Percentiles rank a stretch among this genome's conserved stretches.
Evolutionary conservation across 1,284 basidiomycete species (phyloP).

Genomic region (Naganishia sp.): DNA sequence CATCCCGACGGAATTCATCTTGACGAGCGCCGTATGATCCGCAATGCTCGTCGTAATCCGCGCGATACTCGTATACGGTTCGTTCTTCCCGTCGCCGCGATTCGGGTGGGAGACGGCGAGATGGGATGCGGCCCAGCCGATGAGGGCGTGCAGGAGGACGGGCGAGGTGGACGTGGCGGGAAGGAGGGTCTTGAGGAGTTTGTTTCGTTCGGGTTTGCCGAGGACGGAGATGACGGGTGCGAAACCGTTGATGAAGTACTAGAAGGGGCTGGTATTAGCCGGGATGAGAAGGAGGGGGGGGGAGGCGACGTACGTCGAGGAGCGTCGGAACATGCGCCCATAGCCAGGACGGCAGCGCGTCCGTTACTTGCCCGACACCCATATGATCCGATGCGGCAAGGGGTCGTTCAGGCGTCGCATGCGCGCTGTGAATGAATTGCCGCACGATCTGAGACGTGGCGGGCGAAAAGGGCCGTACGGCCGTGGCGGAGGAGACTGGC

Average conservation of each 20-base stretch:
- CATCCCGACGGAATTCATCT: constrained; percentile 36
- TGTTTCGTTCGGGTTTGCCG: constrained; percentile 38
- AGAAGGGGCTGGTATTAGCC: background rate
- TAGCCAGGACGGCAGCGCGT: constrained; percentile 26
- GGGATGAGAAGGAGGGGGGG: background rate
- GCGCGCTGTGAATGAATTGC: constrained; percentile 9
- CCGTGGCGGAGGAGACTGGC: constrained; percentile 2
- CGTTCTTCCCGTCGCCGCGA: constrained; percentile 37
- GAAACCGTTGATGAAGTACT: constrained; percentile 44
- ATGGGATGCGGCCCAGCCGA: constrained; percentile 43
- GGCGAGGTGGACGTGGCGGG: constrained; percentile 40
- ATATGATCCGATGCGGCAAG: constrained; percentile 17
- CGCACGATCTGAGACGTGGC: constrained; percentile 17
- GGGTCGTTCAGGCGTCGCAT: constrained; percentile 13
- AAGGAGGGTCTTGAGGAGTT: constrained; percentile 37
- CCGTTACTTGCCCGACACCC: constrained; percentile 7
- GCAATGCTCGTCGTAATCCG: constrained; percentile 40
- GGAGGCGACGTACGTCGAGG: constrained; percentile 21
- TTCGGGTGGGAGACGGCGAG: constrained; percentile 32
- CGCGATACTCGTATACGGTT: constrained; percentile 41
- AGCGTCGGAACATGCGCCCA: constrained; percentile 30
- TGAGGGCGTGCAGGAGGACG: constrained; percentile 40
- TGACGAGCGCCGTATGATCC: constrained; percentile 37
- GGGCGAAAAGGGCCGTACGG: constrained; percentile 21
- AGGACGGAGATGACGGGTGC: constrained; percentile 42